Evolutionary conservation across 2,329 filamentous ascomycete species (phyloP).

Genomic region (Aspergillaceae sp.): DNA sequence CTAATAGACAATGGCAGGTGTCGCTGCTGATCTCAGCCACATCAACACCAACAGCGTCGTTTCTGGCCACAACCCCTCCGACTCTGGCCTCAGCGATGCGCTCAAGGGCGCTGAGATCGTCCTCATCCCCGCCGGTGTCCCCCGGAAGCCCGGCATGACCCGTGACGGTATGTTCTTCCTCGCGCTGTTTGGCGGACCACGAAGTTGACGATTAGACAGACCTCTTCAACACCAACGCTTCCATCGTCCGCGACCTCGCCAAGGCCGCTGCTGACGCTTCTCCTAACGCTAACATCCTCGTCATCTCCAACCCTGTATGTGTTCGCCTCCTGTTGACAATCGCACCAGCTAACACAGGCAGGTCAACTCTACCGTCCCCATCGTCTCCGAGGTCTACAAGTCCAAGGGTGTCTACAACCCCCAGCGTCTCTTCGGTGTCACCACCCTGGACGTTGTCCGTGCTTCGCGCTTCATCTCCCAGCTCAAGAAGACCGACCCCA

Average conservation of each 20-base stretch:
- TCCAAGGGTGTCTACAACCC: constrained; percentile 92
- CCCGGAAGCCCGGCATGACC: constrained; percentile 99
- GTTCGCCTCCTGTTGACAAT: neutral
- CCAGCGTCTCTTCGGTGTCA: constrained; percentile 98
- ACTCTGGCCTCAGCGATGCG: constrained; percentile 61
- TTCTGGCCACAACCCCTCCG: constrained; percentile 74
- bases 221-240: constrained; percentile 99
- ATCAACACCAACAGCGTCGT: constrained; percentile 98
- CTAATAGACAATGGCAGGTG: constrained; percentile 52
- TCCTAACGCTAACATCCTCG: constrained; percentile 87
- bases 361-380: constrained; percentile 98
- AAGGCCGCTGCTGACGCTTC: constrained; percentile 83
- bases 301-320: constrained; percentile 90
- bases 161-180: constrained; percentile 59
- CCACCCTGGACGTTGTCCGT: constrained; percentile 96
- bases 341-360: constrained; percentile 17
- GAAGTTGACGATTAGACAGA: constrained; percentile 42
- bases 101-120: constrained; percentile 88
- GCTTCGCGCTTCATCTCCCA: constrained; percentile 96
- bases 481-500: constrained; percentile 83
- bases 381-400: constrained; percentile 97
- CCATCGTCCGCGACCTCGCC: constrained; percentile 95
- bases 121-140: constrained; percentile 95
- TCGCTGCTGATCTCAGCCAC: constrained; percentile 95
- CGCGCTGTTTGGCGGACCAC: too few relatives aligned